A percentile compares a stretch with the other conserved stretches of the same genome.
Conservation (phyloP, 2,329 filamentous ascomycete species). For the Fusarium domesticum region DNA sequence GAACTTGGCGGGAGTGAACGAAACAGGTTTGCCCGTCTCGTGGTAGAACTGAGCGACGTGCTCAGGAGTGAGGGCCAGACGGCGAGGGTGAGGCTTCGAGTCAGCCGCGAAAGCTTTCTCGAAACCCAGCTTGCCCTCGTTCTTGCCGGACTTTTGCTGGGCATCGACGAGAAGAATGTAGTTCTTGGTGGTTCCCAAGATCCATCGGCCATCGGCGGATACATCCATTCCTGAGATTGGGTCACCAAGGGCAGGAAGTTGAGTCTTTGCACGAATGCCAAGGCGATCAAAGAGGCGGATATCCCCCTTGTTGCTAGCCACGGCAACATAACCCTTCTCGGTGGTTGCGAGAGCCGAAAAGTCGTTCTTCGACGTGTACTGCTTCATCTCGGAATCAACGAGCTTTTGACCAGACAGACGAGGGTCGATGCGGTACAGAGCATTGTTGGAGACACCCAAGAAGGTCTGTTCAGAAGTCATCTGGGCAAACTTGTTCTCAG, state of each 20-base stretch:
- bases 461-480: constrained; percentile 96
- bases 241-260: constrained; percentile 92
- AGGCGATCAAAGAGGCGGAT: constrained; percentile 94
- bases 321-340: constrained; percentile 93
- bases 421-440: constrained; percentile 90
- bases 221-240: constrained; percentile 93
- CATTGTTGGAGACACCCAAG: constrained; percentile 87
- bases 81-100: constrained; percentile 86
- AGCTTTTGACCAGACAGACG: constrained; percentile 88
- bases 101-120: constrained; percentile 91
- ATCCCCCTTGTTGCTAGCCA: constrained; percentile 96
- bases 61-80: constrained; percentile 81
- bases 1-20: constrained; percentile 90
- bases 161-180: constrained; percentile 93
- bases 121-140: constrained; percentile 96
- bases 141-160: constrained; percentile 88
- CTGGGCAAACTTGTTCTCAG: constrained; percentile 96
- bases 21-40: constrained; percentile 81
- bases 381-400: constrained; percentile 88
- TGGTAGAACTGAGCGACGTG: constrained; percentile 98
- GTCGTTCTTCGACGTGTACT: constrained; percentile 95
- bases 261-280: constrained; percentile 95
- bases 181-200: constrained; percentile 88
- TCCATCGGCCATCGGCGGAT: constrained; percentile 92
- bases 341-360: constrained; percentile 94